Base-by-base conservation (phyloP, 2,329 filamentous ascomycete species). In the Uncinocarpus reesii region DNA sequence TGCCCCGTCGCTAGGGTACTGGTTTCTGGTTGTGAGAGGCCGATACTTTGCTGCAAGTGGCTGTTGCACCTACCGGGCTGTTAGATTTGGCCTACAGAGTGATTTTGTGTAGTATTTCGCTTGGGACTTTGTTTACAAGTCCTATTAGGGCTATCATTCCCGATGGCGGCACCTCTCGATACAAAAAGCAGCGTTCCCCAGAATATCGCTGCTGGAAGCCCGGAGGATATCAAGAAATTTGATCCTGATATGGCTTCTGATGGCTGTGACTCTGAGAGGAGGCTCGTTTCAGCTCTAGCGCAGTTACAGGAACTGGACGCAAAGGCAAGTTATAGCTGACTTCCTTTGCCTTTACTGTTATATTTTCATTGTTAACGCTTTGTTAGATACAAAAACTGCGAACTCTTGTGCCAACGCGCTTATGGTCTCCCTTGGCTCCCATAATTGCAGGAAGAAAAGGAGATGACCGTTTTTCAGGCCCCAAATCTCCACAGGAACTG, bases 321-420 rank as follows among this genome's bases (percentile, higher is more conserved):
- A 8, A 48, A 48, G 46, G 46, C 43, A 15, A 16, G 46, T 48
- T 18, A 8, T 18, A 16, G 35, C 7, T 23, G 6, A 8, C 20
- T 15, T 31, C 42, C 3, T 8, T 29, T 10, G 11, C 43, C 40
- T 8, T 15, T 7, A 6, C 36, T 34, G 32, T 20, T 37, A 46
- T 8, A 4, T 31, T 49, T 28, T 38, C 11, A 13, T 26, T 41
- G 26, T 34, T 47, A 18, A 47, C 24, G 3, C 5, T 10, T 5
- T 2, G 24, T 10, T 46, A 71, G 68, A 67, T 71, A 43, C 66
- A 69, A 45, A 60, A 65, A 52, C 58, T 72, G 13, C 69, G 69
- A 40, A 61, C 60, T 20, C 57, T 71, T 15, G 56, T 71, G 24
- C 69, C 69, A 2, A 63, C 62, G 16, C 65, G 65, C 21, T 50